phyloP scores from a whole-genome alignment of 176 grass and related monocot species.

The Phragmites australis region DNA sequence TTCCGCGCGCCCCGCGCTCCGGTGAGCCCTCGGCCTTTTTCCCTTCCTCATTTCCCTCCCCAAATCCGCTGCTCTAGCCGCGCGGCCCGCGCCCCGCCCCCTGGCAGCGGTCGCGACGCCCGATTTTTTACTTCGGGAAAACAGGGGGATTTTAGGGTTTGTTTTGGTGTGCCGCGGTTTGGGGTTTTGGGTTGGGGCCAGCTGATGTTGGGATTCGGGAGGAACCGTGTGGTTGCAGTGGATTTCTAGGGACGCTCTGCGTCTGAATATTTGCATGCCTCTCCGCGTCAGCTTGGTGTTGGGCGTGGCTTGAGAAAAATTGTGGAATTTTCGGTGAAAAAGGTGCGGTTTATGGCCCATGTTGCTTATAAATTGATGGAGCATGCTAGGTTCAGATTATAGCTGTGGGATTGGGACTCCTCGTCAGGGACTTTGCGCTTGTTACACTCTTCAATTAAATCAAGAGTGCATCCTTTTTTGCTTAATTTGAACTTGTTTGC shows the following conservation, averaged over 20 bases:
- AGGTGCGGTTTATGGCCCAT: background rate
- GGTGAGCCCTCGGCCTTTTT: slow-evolving; percentile 16
- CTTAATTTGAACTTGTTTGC: background rate
- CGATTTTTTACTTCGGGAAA: background rate
- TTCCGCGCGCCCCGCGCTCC: slow-evolving; percentile 5
- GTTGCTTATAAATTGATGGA: background rate
- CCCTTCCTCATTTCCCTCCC: background rate
- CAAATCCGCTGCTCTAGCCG: background rate
- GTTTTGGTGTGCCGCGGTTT: background rate
- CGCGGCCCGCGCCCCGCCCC: background rate
- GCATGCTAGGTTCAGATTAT: background rate
- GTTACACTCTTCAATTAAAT: background rate
- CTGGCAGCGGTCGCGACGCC: background rate
- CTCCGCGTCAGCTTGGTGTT: background rate
- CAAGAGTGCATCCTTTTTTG: background rate
- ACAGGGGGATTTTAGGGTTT: background rate
- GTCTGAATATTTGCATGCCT: background rate
- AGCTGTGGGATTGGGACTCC: background rate
- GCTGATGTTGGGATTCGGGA: background rate
- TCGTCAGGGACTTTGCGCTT: background rate
- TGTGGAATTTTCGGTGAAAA: background rate
- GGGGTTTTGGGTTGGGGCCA: background rate
- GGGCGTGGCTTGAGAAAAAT: background rate
- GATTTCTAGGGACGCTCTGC: background rate
- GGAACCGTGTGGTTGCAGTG: background rate